These are phyloP conservation scores for Cercospora zeae-maydis DNA, from an alignment of 2,329 filamentous ascomycete species.

Conservation along the genomic window DNA sequence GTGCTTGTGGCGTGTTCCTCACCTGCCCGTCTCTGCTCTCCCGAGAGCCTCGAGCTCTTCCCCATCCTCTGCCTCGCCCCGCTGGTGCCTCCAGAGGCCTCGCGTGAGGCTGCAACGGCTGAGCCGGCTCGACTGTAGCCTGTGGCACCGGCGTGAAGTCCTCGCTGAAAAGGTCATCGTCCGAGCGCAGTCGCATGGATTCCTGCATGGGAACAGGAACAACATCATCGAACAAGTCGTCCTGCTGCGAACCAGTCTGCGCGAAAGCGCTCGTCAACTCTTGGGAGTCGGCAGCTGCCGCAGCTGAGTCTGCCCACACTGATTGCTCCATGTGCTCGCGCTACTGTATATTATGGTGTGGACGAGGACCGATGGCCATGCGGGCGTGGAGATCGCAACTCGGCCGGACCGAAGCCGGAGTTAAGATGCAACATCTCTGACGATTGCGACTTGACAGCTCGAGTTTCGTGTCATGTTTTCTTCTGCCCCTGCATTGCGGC, in stretches of 20 bases:
- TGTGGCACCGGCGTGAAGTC: conserved; percentile 49
- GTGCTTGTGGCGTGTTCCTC: background rate
- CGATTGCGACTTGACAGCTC: background rate
- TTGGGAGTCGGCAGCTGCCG: background rate
- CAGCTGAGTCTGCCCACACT: background rate
- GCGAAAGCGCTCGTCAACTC: conserved; percentile 25
- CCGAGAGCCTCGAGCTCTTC: conserved; percentile 24
- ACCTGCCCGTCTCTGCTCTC: conserved; percentile 15
- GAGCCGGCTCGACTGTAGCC: conserved; percentile 34
- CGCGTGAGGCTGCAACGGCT: conserved; percentile 17
- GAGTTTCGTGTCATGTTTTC: background rate
- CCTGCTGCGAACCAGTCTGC: conserved; percentile 35
- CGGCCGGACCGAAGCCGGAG: background rate
- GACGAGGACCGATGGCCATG: background rate
- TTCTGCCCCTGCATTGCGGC: background rate
- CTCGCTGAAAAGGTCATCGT: conserved; percentile 51
- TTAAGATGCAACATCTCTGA: background rate
- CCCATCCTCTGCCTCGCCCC: conserved; percentile 23
- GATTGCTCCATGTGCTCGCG: conserved; percentile 6
- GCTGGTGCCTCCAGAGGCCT: background rate
- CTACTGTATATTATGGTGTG: background rate
- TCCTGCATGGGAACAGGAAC: conserved; percentile 39
- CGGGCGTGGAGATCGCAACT: background rate
- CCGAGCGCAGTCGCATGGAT: conserved; percentile 49
- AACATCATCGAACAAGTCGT: conserved; percentile 37